These are phyloP conservation scores for Ganoderma sp. DNA, from an alignment of 1,284 basidiomycete genomes.

Conservation along the genomic window DNA sequence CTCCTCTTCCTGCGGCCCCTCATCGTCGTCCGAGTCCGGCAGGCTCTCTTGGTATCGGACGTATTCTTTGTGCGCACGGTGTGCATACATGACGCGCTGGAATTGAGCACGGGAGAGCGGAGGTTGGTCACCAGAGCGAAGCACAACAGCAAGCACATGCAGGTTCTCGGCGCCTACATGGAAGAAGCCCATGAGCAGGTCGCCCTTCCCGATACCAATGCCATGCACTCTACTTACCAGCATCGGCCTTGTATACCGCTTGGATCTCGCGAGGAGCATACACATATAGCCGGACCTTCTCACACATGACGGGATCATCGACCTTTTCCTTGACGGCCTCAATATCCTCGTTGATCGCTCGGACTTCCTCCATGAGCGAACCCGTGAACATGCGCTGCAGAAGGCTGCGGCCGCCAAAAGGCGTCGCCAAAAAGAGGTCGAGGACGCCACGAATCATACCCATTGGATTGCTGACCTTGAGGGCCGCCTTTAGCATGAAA, in stretches of 20 bases:
- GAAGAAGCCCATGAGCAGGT: not conserved
- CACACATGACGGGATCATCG: conserved; percentile 86
- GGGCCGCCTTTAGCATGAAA: conserved; percentile 90
- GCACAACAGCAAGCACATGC: conserved; percentile 82
- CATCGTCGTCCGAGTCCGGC: conserved; percentile 89
- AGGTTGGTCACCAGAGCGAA: conserved; percentile 84
- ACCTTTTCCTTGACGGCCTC: conserved; percentile 87
- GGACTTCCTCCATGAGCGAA: conserved; percentile 89
- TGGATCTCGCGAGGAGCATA: conserved; percentile 90
- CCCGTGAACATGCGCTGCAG: conserved; percentile 96
- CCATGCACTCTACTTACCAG: conserved; percentile 54
- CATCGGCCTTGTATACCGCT: conserved; percentile 79
- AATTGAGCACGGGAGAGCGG: conserved; percentile 76
- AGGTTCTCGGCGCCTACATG: conserved; percentile 67
- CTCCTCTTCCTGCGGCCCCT: conserved; percentile 90
- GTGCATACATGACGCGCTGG: conserved; percentile 77
- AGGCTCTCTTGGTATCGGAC: conserved; percentile 63
- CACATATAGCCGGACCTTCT: conserved; percentile 88
- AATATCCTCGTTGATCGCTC: conserved; percentile 84
- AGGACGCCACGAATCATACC: conserved; percentile 93
- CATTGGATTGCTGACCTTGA: conserved; percentile 95
- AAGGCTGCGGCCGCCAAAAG: conserved; percentile 92
- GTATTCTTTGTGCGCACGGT: conserved; percentile 80
- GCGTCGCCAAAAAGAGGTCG: conserved; percentile 97
- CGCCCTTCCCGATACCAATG: not conserved